Evolutionary conservation across 495 filamentous ascomycete genomes (phyloP).

Genomic region (Stereocaulon alpinum): DNA sequence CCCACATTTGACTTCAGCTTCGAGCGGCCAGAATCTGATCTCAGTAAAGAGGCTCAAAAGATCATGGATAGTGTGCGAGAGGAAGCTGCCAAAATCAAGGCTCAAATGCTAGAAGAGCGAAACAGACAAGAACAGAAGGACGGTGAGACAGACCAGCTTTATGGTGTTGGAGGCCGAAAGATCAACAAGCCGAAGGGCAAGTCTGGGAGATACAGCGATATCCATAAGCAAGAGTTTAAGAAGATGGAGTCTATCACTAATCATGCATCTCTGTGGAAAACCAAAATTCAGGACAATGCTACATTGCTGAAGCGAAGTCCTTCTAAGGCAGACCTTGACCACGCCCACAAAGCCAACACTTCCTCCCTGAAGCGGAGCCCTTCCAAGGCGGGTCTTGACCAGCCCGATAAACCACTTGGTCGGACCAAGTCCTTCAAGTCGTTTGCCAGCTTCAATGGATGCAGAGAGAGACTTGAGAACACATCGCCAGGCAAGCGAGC

Average conservation of each 20-base stretch:
- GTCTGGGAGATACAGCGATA: conserved; percentile 63
- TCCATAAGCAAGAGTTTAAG: conserved; percentile 78
- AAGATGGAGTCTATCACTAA: conserved; percentile 94
- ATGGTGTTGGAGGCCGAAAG: conserved; percentile 44
- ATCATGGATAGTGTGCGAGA: conserved; percentile 69
- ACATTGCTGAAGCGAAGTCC: conserved; percentile 56
- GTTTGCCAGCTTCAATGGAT: conserved; percentile 16
- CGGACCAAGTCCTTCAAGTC: conserved; percentile 28
- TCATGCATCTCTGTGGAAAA: conserved; percentile 70
- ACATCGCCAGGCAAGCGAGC: conserved; percentile 50
- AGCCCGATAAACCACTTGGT: conserved; percentile 3
- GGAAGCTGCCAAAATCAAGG: conserved; percentile 57
- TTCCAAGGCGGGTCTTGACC: conserved; percentile 8
- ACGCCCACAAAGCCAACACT: conserved; percentile 38
- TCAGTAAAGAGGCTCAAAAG: conserved; percentile 62
- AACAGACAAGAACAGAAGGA: conserved; percentile 34
- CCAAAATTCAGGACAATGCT: conserved; percentile 43
- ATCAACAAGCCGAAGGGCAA: conserved; percentile 73
- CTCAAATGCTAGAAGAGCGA: conserved; percentile 47
- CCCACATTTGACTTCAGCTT: conserved; percentile 70
- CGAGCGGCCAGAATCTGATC: conserved; percentile 44
- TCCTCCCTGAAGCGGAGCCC: conserved; percentile 44
- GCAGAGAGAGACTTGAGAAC: conserved; percentile 25
- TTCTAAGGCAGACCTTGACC: conserved; percentile 2
- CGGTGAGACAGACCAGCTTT: conserved; percentile 27